Evolutionary conservation across 768 basidiomycete genomes (phyloP).

Genomic region (Tricholoma furcatifolium): DNA sequence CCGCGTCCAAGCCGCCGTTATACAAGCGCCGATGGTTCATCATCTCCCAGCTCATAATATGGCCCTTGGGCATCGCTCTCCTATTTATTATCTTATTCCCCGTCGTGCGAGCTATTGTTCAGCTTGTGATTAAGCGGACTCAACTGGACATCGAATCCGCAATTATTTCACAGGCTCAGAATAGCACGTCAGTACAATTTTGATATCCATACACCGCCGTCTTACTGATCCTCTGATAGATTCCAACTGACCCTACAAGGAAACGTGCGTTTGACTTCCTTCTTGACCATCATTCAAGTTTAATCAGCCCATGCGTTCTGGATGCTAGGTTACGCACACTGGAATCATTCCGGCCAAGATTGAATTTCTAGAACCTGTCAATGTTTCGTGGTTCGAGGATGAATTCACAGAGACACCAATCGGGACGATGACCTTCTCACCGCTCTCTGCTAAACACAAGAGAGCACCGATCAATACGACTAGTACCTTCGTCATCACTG

Average conservation of each 20-base stretch:
- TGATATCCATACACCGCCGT: not conserved
- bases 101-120: conserved; percentile 63
- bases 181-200: conserved; percentile 46
- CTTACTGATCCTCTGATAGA: conserved; percentile 26
- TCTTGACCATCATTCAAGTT: not conserved
- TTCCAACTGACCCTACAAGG: conserved; percentile 54
- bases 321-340: conserved; percentile 57
- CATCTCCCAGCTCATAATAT: conserved; percentile 48
- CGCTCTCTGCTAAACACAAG: conserved; percentile 49
- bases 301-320: not conserved
- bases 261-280: conserved; percentile 36
- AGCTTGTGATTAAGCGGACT: conserved; percentile 58
- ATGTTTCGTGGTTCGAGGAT: conserved; percentile 57
- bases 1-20: conserved; percentile 36
- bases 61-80: conserved; percentile 56
- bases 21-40: conserved; percentile 69
- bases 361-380: conserved; percentile 53
- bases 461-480: conserved; percentile 63
- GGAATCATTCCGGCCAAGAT: conserved; percentile 66
- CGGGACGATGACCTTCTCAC: conserved; percentile 51
- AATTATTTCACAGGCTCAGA: conserved; percentile 50
- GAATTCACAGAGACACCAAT: conserved; percentile 45
- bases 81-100: conserved; percentile 70
- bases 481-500: conserved; percentile 53
- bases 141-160: conserved; percentile 53